Base-by-base conservation (phyloP, 768 basidiomycete genomes). In the Exsudoporus frostii region DNA sequence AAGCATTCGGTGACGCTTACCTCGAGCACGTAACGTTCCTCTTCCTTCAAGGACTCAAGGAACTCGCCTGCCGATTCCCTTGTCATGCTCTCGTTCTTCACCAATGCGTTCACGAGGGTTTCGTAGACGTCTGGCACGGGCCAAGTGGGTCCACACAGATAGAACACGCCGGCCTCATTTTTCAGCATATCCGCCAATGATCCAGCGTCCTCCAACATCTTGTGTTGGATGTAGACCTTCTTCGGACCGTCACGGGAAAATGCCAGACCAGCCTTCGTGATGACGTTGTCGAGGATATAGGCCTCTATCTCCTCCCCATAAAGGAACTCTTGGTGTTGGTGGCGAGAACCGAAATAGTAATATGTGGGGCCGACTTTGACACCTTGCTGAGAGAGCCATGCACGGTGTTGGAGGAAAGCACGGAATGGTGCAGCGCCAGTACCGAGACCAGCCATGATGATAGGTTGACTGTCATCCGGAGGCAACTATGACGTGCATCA, bases 381-480 rank as follows among this genome's bases (percentile, higher is more conserved):
- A 25, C 88, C 87, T 66, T 90, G 85, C 29, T 83, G 71, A 29
- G 81, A 77, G 51, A 94, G 86, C 80, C 79, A 84, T 7, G 92
- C 93, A 52, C 96, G 86, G 71, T 99, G 86, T 70, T 99, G 97
- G 55, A 98, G 84, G 81, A 98, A 99, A 7, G 97, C 97, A 53
- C 97, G 92, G 89, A 99, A 99, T 22, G 97, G 97, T 11, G 97
- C 97, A 9, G 94, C 97, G 51, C 96, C 97, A 4, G 97, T 99
- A 45, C 97, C 97, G 29, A 99, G 85, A 59, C 97, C 97, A 32
- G 96, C 93, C 92, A 99, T 94, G 72, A 98, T 96, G 72, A 99
- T 79, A 36, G 97, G 97, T 66, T 96, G 94, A 42, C 77, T 80
- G 66, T 85, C 77, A 65, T 84, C 79, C 0, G 88, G 88, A 48